Conservation (phyloP, 129 eudicot genomes). For the Daucus carota region DH1_v3.0 NC_030387.2:5208001-5208500, state of each 20-base stretch:
- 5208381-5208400: too few species aligned
- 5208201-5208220: conserved; percentile 15
- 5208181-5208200: conserved; percentile 23
- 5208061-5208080: not conserved
- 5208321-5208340: too few species aligned
- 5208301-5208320: too few species aligned
- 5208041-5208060: conserved; percentile 10
- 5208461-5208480: too few species aligned
- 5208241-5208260: too few species aligned
- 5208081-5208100: conserved; percentile 30
- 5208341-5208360: too few species aligned
- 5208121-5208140: conserved; percentile 22
- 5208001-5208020: conserved; percentile 13
- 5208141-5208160: conserved; percentile 35
- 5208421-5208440: too few species aligned
- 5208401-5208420: too few species aligned
- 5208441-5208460: conserved; percentile 7
- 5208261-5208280: too few species aligned
- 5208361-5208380: too few species aligned
- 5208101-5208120: conserved; percentile 33
- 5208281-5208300: too few species aligned
- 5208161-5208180: conserved; percentile 40
- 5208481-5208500: conserved; percentile 28
- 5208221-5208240: not conserved
- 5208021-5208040: conserved; percentile 8